These are phyloP conservation scores for Silene vulgaris DNA, from an alignment of 179 eudicot species.

Conservation along the genomic window DNA sequence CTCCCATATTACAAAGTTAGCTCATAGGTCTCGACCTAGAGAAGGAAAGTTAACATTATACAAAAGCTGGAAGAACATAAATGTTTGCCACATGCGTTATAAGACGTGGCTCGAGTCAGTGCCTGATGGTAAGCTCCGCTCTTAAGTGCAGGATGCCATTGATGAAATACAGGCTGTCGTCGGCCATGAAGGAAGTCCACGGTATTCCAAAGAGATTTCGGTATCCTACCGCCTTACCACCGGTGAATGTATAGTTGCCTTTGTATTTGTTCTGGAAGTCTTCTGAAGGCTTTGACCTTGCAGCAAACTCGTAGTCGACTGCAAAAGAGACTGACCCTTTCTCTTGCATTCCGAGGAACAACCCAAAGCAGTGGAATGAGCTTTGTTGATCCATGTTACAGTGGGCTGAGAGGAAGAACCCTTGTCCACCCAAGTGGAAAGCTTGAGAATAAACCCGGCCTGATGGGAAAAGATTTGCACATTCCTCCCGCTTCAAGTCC, in stretches of 20 bases:
- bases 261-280: slow-evolving; percentile 75
- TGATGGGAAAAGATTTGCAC: slow-evolving; percentile 62
- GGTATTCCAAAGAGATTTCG: slow-evolving; percentile 72
- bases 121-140: slow-evolving; percentile 83
- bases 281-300: slow-evolving; percentile 68
- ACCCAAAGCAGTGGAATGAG: slow-evolving; percentile 80
- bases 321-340: slow-evolving; percentile 75
- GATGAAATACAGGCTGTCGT: slow-evolving; percentile 75
- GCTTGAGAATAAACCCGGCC: slow-evolving; percentile 87
- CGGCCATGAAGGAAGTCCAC: slow-evolving; percentile 86
- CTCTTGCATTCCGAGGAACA: slow-evolving; percentile 93
- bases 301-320: slow-evolving; percentile 85
- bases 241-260: slow-evolving; percentile 80
- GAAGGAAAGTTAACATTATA: not conserved
- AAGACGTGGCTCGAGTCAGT: slow-evolving; percentile 18
- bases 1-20: slow-evolving; percentile 22
- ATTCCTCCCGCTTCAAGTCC: slow-evolving; percentile 73
- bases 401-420: slow-evolving; percentile 83
- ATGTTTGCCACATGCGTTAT: not conserved
- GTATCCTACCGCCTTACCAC: slow-evolving; percentile 91
- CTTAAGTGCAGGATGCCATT: slow-evolving; percentile 69
- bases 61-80: not conserved
- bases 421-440: slow-evolving; percentile 86
- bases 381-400: slow-evolving; percentile 93
- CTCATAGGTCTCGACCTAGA: not conserved